A percentile compares a stretch with the other conserved stretches of the same genome.
Evolutionary conservation across 768 basidiomycete species (phyloP).

Genomic region (Chlorophyllum brunneum): DNA sequence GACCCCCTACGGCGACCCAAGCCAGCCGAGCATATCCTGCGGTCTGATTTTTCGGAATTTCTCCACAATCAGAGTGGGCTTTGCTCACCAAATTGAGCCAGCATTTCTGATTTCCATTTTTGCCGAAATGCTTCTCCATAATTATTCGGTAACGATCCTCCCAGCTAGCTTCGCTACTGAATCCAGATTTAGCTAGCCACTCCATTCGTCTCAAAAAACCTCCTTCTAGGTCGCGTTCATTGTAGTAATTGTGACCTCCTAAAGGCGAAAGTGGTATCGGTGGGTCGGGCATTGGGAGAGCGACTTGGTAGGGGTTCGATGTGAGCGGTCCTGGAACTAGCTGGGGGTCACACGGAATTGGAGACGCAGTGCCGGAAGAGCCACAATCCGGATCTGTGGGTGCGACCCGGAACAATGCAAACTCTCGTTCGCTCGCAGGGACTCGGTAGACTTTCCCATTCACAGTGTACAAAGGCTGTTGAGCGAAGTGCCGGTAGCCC

Average conservation of each 20-base stretch:
- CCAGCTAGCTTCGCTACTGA: slow-evolving; percentile 35
- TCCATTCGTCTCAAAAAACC: slow-evolving; percentile 32
- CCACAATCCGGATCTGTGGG: not conserved
- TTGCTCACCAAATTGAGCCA: too few relatives aligned
- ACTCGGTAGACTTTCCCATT: slow-evolving; percentile 44
- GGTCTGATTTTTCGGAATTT: too few relatives aligned
- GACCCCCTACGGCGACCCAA: too few relatives aligned
- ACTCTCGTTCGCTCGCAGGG: slow-evolving; percentile 42
- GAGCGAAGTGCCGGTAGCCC: slow-evolving; percentile 51
- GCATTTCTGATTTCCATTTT: too few relatives aligned
- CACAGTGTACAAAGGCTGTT: slow-evolving; percentile 45
- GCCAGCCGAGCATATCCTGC: too few relatives aligned
- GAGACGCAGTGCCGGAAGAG: not conserved
- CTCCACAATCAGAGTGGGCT: too few relatives aligned
- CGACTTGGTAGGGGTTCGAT: not conserved
- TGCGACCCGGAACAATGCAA: slow-evolving; percentile 37
- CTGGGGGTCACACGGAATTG: not conserved
- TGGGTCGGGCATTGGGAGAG: slow-evolving; percentile 10
- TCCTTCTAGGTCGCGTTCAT: slow-evolving; percentile 48
- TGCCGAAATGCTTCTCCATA: slow-evolving; percentile 13
- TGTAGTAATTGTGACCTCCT: slow-evolving; percentile 66
- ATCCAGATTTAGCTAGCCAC: slow-evolving; percentile 38
- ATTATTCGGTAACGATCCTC: slow-evolving; percentile 36
- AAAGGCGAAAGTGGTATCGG: slow-evolving; percentile 33
- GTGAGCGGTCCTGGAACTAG: not conserved